Percentiles rank a stretch among this genome's conserved stretches.
phyloP scores from a whole-genome alignment of 2,329 filamentous ascomycete species.

The Alternaria postmessia region DNA sequence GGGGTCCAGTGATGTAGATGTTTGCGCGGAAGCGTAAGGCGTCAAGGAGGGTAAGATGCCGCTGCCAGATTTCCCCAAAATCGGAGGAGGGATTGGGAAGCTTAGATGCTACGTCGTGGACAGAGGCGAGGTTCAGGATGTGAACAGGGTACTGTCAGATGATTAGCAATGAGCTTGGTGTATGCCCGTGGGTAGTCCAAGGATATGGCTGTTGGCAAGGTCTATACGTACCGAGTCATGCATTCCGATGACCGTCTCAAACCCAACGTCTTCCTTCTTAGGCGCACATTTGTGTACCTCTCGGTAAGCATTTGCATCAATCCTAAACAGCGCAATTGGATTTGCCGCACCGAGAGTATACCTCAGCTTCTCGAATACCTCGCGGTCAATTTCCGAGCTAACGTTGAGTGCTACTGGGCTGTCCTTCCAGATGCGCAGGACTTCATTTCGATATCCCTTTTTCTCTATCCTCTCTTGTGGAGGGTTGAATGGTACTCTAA shows the following conservation, averaged over 20 bases:
- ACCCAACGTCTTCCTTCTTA: slow-evolving; percentile 64
- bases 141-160: slow-evolving; percentile 71
- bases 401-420: slow-evolving; percentile 58
- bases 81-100: slow-evolving; percentile 57
- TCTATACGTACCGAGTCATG: slow-evolving; percentile 67
- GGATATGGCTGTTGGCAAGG: neutral
- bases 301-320: slow-evolving; percentile 66
- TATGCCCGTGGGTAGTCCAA: neutral
- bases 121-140: slow-evolving; percentile 70
- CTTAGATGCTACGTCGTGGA: slow-evolving; percentile 67
- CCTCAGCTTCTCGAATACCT: slow-evolving; percentile 69
- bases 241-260: slow-evolving; percentile 72
- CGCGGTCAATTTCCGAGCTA: slow-evolving; percentile 55
- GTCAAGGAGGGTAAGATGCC: slow-evolving; percentile 61
- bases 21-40: slow-evolving; percentile 74
- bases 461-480: slow-evolving; percentile 64
- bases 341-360: slow-evolving; percentile 73
- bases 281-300: slow-evolving; percentile 70
- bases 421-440: slow-evolving; percentile 73
- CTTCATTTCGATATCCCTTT: slow-evolving; percentile 66
- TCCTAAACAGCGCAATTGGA: slow-evolving; percentile 72
- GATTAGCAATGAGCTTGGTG: slow-evolving; percentile 1
- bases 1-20: slow-evolving; percentile 71
- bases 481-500: slow-evolving; percentile 73
- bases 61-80: slow-evolving; percentile 52